Base-by-base conservation (phyloP, 2,329 filamentous ascomycete species). In the Penicillium brevicompactum region DNA sequence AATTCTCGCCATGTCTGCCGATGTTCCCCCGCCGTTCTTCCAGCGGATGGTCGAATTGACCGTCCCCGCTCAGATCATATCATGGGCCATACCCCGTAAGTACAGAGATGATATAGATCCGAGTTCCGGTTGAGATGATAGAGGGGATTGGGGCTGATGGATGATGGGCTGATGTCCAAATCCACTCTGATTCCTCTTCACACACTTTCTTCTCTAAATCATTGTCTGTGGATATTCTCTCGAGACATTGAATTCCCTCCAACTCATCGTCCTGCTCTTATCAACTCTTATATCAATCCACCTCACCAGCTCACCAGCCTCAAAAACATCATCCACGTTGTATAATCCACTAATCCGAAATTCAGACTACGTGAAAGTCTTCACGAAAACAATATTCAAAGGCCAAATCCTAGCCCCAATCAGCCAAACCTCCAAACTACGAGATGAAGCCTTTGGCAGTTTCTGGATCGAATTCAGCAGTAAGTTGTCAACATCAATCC, bases 401-500 rank as follows among this genome's bases (percentile, higher is more conserved):
- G 73, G 73, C 14, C 63, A 74, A 47, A 31, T 73, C 18, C 63
- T 75, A n/a, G 68, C 72, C 2, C 72, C 72, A 1, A 51, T 76
- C 16, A 56, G 70, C 1, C 66, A 70, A 11, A 58, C 67, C 3
- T 49, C 51, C 8, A 60, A 65, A 57, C 63, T 77, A 7, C 69
- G 73, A 18, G 72, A 75, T 46, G 73, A 77, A 55, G 69, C 73
- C 7, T 77, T 77, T 59, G 69, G 71, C 14, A 66, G 64, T 16
- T 77, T 76, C 61, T 78, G 75, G 75, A 62, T 76, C 40, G 67
- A 70, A 14, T 72, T 73, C 51, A 73, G 67, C 13, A 63, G 74
- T 76, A 50, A 61, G 67, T 18, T 18, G 18, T 59, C 38, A 16
- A 4, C 34, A 37, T 13, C 34, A 37, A 37, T n/a, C 34, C 4